Conservation (phyloP, 257 asterid species). For the Capsicum rhomboideum region DNA sequence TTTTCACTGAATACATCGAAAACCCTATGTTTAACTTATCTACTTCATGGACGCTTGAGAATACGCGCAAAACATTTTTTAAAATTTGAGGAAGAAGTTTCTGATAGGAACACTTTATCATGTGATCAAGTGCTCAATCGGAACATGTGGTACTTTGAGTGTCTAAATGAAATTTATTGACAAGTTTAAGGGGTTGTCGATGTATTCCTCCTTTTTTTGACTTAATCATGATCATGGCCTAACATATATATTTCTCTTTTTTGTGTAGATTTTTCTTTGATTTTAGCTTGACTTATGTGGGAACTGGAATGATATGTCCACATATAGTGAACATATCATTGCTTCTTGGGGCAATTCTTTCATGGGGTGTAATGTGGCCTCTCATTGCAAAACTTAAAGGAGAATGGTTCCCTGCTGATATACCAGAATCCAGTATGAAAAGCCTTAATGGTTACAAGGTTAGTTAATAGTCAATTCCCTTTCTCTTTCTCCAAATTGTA, state of each 20-base stretch:
- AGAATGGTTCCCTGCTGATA: constrained; percentile 62
- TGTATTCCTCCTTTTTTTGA: background rate
- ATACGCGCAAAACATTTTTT: too few species aligned
- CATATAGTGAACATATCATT: constrained; percentile 76
- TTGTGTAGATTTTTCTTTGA: constrained; percentile 72
- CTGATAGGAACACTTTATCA: background rate
- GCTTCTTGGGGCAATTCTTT: constrained; percentile 77
- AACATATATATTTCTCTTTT: background rate
- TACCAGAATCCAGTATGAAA: constrained; percentile 71
- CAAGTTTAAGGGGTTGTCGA: background rate
- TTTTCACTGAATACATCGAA: background rate
- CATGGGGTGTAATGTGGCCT: constrained; percentile 93
- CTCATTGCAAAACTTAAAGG: constrained; percentile 51
- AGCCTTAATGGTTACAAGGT: constrained; percentile 90
- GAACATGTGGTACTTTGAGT: background rate
- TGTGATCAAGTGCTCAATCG: background rate
- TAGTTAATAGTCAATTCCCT: background rate
- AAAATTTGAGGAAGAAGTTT: background rate
- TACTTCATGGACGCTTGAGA: background rate
- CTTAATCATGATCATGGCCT: background rate
- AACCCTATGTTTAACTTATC: background rate
- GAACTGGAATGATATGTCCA: constrained; percentile 93
- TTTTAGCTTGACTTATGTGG: constrained; percentile 84
- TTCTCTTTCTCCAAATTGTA: background rate
- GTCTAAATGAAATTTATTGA: background rate